A percentile compares a stretch with the other conserved stretches of the same genome.
phyloP scores from a whole-genome alignment of 192 early-diverging fungal genomes.

The Podila horticola region DNA sequence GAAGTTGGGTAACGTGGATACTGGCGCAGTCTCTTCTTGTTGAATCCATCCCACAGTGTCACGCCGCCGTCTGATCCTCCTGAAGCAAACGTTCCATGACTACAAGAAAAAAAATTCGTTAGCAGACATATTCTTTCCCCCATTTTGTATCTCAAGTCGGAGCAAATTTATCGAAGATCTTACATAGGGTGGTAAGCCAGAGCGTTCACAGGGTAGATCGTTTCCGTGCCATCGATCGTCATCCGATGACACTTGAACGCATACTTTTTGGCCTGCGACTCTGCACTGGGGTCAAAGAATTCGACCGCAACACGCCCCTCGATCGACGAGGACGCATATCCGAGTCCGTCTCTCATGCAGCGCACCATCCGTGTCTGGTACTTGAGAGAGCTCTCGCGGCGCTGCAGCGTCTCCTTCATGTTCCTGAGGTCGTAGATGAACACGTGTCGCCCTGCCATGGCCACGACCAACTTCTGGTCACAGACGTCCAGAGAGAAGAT shows the following conservation, averaged over 20 bases:
- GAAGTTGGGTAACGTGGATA: slow-evolving; percentile 86
- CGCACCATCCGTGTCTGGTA: slow-evolving; percentile 88
- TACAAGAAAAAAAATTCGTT: slow-evolving; percentile 4
- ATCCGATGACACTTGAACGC: slow-evolving; percentile 98
- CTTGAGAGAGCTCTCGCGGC: slow-evolving; percentile 83
- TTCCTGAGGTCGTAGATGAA: slow-evolving; percentile 90
- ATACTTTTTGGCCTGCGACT: slow-evolving; percentile 84
- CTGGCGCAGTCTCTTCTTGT: slow-evolving; percentile 88
- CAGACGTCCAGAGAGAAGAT: slow-evolving; percentile 86
- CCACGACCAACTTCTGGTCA: slow-evolving; percentile 81
- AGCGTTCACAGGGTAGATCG: slow-evolving; percentile 93
- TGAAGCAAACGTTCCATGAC: slow-evolving; percentile 94
- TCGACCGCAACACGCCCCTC: slow-evolving; percentile 97
- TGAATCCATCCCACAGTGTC: slow-evolving; percentile 91
- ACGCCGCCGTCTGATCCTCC: slow-evolving; percentile 95
- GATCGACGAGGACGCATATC: slow-evolving; percentile 91
- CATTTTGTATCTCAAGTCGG: neutral
- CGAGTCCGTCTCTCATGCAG: slow-evolving; percentile 88
- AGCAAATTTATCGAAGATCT: slow-evolving; percentile 5
- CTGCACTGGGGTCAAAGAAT: slow-evolving; percentile 79
- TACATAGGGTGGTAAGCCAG: slow-evolving; percentile 92
- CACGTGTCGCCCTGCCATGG: slow-evolving; percentile 81
- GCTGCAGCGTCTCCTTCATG: slow-evolving; percentile 76
- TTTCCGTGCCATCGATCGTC: slow-evolving; percentile 77
- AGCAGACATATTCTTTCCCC: neutral